Conservation (phyloP, 352 stramenopile species). For the Phytopythium aichiense region DNA sequence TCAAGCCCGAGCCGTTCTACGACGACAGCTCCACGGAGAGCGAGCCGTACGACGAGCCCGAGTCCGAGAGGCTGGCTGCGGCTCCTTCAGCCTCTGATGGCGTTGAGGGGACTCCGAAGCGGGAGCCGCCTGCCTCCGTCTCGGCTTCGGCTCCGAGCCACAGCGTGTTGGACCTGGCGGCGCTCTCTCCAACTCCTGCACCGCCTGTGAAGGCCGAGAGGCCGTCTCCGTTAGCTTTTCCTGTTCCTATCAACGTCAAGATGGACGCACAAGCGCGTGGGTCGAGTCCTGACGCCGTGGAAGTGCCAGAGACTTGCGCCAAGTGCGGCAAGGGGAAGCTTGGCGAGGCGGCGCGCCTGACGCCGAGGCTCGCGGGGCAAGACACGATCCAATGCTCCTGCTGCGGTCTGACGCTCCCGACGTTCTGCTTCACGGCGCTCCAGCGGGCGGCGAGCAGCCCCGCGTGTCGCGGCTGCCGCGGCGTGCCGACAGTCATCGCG, state of each 20-base stretch:
- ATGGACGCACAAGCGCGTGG: not conserved
- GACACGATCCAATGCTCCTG: not conserved
- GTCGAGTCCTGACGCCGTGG: too few relatives aligned
- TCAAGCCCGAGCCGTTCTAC: slow-evolving; percentile 6
- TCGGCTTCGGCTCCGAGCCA: not conserved
- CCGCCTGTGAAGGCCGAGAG: not conserved
- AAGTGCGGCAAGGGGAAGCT: slow-evolving; percentile 1
- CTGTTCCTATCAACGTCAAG: not conserved
- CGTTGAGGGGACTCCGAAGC: not conserved
- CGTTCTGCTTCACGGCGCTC: slow-evolving; percentile 3
- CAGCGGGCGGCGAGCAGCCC: not conserved
- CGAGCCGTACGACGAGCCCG: slow-evolving; percentile 16
- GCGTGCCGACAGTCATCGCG: not conserved
- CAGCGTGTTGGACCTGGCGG: slow-evolving; percentile 1
- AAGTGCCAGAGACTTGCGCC: not conserved
- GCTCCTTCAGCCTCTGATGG: not conserved
- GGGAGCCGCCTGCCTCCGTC: not conserved
- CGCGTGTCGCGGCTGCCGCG: slow-evolving; percentile 5
- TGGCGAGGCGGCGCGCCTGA: not conserved
- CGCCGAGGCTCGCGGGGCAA: not conserved
- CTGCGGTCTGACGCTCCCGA: not conserved
- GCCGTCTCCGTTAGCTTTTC: not conserved
- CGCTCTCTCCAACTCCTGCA: not conserved
- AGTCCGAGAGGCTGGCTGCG: not conserved
- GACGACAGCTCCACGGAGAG: slow-evolving; percentile 25